phyloP scores from a whole-genome alignment of 1,284 basidiomycete species.

The Cystobasidiaceae sp. region DNA sequence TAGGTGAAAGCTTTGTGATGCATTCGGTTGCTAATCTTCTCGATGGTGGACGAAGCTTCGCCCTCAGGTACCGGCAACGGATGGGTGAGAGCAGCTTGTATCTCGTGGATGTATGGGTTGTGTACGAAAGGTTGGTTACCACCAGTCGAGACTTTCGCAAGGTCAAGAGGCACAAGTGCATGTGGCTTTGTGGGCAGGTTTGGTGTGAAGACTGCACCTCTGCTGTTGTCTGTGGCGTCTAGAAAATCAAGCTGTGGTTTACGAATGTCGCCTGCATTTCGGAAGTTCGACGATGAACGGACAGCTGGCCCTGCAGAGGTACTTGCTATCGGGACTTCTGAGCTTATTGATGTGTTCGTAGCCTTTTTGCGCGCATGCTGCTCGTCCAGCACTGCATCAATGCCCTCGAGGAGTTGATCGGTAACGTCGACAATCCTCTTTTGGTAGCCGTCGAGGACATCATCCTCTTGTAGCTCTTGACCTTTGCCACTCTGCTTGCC shows the following conservation, averaged over 20 bases:
- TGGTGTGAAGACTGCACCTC: conserved; percentile 51
- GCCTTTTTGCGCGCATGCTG: conserved; percentile 7
- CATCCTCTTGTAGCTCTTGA: conserved; percentile 57
- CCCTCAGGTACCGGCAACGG: conserved; percentile 38
- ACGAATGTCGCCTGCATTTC: conserved; percentile 62
- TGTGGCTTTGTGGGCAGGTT: conserved; percentile 58
- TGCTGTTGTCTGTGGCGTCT: conserved; percentile 57
- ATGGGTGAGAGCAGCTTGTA: conserved; percentile 31
- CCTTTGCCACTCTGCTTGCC: conserved; percentile 40
- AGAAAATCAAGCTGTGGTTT: conserved; percentile 77
- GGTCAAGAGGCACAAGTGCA: conserved; percentile 67
- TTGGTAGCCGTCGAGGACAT: conserved; percentile 74
- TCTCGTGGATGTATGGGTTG: conserved; percentile 33
- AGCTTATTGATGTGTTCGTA: background rate
- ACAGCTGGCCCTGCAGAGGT: background rate
- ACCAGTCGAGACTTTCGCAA: conserved; percentile 41
- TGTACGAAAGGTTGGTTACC: background rate
- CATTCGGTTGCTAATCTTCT: conserved; percentile 44
- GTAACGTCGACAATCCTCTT: conserved; percentile 71
- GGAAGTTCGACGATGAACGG: conserved; percentile 49
- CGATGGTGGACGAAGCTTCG: conserved; percentile 46
- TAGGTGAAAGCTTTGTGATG: conserved; percentile 67
- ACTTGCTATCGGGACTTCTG: background rate
- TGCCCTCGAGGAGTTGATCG: conserved; percentile 77
- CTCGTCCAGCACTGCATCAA: conserved; percentile 46